Evolutionary conservation across 208 protist species (phyloP).

Genomic region (Wallacemonas sp.): DNA sequence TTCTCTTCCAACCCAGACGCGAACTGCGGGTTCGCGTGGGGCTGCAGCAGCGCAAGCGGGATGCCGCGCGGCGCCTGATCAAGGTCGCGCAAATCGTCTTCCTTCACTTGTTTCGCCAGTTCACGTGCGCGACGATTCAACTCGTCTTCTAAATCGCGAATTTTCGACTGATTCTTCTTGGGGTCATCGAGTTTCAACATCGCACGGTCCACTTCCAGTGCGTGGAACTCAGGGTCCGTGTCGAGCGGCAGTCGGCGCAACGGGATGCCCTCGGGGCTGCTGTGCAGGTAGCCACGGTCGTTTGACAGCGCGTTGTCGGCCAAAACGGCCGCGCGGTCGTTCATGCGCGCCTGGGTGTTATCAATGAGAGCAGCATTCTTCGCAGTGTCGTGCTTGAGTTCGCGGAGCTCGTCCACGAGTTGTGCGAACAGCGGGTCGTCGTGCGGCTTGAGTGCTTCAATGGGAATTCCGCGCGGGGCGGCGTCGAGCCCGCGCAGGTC

Average conservation of each 20-base stretch:
- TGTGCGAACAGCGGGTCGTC: slow-evolving; percentile 51
- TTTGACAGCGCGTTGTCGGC: slow-evolving; percentile 50
- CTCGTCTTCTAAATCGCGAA: slow-evolving; percentile 49
- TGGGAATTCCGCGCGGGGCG: slow-evolving; percentile 42
- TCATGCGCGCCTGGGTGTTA: slow-evolving; percentile 55
- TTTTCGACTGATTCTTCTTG: slow-evolving; percentile 44
- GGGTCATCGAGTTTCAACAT: slow-evolving; percentile 52
- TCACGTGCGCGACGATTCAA: slow-evolving; percentile 51
- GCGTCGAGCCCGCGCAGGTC: slow-evolving; percentile 47
- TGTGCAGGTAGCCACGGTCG: slow-evolving; percentile 61
- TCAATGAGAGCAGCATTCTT: slow-evolving; percentile 19
- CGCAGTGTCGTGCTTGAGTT: slow-evolving; percentile 27
- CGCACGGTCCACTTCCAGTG: slow-evolving; percentile 57
- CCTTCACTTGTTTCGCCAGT: slow-evolving; percentile 49
- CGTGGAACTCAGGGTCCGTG: slow-evolving; percentile 44
- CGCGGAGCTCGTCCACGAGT: slow-evolving; percentile 54
- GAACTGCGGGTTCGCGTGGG: slow-evolving; percentile 59
- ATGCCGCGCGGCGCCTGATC: slow-evolving; percentile 45
- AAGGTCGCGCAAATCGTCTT: slow-evolving; percentile 45
- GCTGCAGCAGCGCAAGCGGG: slow-evolving; percentile 61
- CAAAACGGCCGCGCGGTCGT: slow-evolving; percentile 55
- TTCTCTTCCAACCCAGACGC: slow-evolving; percentile 40
- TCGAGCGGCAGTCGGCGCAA: slow-evolving; percentile 57
- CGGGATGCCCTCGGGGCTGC: slow-evolving; percentile 51
- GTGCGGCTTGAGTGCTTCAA: slow-evolving; percentile 50